Evolutionary conservation across 192 early-diverging fungal species (phyloP).

Genomic region (Backusella circina): DNA sequence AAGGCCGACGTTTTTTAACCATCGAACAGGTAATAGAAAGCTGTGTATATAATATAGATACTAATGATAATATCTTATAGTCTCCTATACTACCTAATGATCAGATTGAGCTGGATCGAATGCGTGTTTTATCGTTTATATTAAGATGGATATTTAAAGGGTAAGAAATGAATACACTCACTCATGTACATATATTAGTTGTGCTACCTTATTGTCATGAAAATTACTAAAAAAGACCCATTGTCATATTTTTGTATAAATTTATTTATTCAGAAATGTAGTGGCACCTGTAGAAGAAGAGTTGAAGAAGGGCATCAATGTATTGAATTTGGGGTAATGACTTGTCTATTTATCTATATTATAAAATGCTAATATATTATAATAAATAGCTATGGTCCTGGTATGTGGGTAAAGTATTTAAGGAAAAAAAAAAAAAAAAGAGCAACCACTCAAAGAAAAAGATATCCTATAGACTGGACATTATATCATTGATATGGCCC

Average conservation of each 20-base stretch:
- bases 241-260: background rate
- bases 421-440: background rate
- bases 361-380: background rate
- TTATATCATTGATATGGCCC: conserved; percentile 25
- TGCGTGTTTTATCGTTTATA: conserved; percentile 27
- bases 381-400: conserved; percentile 14
- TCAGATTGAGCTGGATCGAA: conserved; percentile 25
- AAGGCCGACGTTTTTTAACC: conserved; percentile 17
- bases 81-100: conserved; percentile 18
- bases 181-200: background rate
- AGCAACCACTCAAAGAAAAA: background rate
- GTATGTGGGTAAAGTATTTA: conserved; percentile 21
- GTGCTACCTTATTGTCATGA: background rate
- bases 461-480: conserved; percentile 6
- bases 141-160: conserved; percentile 32
- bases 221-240: background rate
- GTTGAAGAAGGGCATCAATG: conserved; percentile 14
- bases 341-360: background rate
- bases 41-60: background rate
- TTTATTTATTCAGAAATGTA: conserved; percentile 9
- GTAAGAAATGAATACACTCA: conserved; percentile 13
- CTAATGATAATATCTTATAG: background rate
- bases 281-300: conserved; percentile 21
- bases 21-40: background rate
- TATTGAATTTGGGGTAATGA: conserved; percentile 30